Evolutionary conservation across 768 basidiomycete species (phyloP).

Genomic region (Podaxis mareebaensis): DNA sequence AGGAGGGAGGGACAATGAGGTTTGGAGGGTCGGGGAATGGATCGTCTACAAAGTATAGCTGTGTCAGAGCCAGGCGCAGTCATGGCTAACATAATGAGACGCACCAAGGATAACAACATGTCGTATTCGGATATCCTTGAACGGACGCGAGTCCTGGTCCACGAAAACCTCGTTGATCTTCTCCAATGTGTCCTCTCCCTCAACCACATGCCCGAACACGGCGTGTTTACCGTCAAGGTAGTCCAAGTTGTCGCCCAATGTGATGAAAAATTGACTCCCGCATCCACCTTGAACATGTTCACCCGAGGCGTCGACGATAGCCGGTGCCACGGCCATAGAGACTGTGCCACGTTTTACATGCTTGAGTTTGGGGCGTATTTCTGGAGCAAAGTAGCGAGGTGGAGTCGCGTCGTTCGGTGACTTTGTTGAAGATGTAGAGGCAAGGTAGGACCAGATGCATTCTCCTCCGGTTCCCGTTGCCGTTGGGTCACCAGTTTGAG

Average conservation of each 20-base stretch:
- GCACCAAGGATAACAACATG: slow-evolving; percentile 94
- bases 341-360: slow-evolving; percentile 86
- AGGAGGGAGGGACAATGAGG: slow-evolving; percentile 68
- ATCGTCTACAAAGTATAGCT: slow-evolving; percentile 64
- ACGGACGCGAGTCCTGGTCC: slow-evolving; percentile 85
- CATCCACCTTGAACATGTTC: slow-evolving; percentile 69
- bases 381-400: slow-evolving; percentile 87
- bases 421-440: slow-evolving; percentile 35
- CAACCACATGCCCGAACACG: slow-evolving; percentile 94
- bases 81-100: slow-evolving; percentile 14
- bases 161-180: slow-evolving; percentile 91
- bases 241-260: slow-evolving; percentile 85
- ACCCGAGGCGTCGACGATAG: slow-evolving; percentile 30
- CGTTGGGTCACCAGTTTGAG: slow-evolving; percentile 94
- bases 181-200: slow-evolving; percentile 88
- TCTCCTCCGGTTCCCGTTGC: slow-evolving; percentile 94
- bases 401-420: slow-evolving; percentile 34
- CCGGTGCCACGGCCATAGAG: slow-evolving; percentile 96
- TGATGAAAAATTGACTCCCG: slow-evolving; percentile 97
- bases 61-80: background rate
- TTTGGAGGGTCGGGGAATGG: slow-evolving; percentile 89
- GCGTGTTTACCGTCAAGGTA: slow-evolving; percentile 94
- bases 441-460: slow-evolving; percentile 79
- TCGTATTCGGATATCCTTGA: slow-evolving; percentile 92
- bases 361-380: slow-evolving; percentile 78